Evolutionary conservation across 805 yeast species (phyloP).

Genomic region (Alloascoidea hylecoeti): DNA sequence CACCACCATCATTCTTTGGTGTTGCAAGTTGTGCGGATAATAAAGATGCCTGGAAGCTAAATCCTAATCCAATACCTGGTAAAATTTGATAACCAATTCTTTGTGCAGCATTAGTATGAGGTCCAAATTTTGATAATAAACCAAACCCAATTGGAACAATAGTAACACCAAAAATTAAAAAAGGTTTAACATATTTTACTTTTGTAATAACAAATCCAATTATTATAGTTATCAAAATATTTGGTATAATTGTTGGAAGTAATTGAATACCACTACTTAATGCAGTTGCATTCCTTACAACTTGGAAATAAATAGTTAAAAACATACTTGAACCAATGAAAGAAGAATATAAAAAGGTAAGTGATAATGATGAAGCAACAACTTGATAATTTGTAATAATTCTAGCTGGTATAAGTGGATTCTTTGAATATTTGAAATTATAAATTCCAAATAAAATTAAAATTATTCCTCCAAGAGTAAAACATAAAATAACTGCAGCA

Average conservation of each 20-base stretch:
- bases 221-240: conserved; percentile 21
- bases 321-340: conserved; percentile 16
- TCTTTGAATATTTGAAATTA: conserved; percentile 17
- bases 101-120: conserved; percentile 9
- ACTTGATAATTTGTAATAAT: conserved; percentile 24
- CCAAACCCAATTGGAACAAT: conserved; percentile 12
- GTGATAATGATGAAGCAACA: conserved; percentile 21
- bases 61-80: conserved; percentile 12
- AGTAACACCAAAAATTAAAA: conserved; percentile 5
- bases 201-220: conserved; percentile 24
- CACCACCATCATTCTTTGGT: conserved; percentile 6
- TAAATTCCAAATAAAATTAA: conserved; percentile 18
- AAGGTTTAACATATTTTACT: conserved; percentile 15
- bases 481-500: conserved; percentile 32
- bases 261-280: conserved; percentile 30
- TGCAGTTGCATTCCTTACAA: conserved; percentile 24
- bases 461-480: conserved; percentile 25
- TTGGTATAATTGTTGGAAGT: conserved; percentile 26
- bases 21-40: conserved; percentile 4
- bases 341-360: conserved; percentile 26
- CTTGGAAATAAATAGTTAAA: conserved; percentile 35
- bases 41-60: conserved; percentile 9
- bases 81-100: conserved; percentile 13
- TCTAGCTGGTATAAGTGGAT: conserved; percentile 30
- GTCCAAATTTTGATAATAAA: conserved; percentile 10